Evolutionary conservation across 2,329 filamentous ascomycete species (phyloP).

Genomic region (Aureobasidium namibiae): DNA sequence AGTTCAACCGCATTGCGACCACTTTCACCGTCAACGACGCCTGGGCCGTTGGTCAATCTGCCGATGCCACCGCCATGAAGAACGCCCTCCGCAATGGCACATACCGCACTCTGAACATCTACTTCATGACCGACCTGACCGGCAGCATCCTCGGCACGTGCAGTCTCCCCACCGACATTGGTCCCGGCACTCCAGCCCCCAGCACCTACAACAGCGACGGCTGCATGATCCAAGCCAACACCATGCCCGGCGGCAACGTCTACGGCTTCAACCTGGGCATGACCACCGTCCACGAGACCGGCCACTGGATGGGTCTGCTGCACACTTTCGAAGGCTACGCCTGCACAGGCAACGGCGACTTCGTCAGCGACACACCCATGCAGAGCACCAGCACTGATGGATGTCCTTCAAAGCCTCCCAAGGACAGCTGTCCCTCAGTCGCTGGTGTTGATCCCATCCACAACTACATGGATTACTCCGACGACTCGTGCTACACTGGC

Average conservation of each 20-base stretch:
- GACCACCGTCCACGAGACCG: constrained; percentile 41
- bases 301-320: constrained; percentile 40
- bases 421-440: constrained; percentile 43
- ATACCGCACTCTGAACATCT: constrained; percentile 50
- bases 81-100: constrained; percentile 43
- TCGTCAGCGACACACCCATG: constrained; percentile 36
- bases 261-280: constrained; percentile 42
- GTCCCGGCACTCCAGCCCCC: constrained; percentile 30
- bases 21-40: constrained; percentile 45
- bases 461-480: constrained; percentile 54
- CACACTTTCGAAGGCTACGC: constrained; percentile 40
- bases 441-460: constrained; percentile 45
- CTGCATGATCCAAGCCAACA: constrained; percentile 49
- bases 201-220: constrained; percentile 43
- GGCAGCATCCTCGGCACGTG: constrained; percentile 46
- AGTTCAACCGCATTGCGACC: constrained; percentile 42
- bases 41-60: constrained; percentile 43
- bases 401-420: constrained; percentile 41
- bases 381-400: constrained; percentile 43
- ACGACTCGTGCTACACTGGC: constrained; percentile 46
- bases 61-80: constrained; percentile 45
- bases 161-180: constrained; percentile 38
- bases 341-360: constrained; percentile 38
- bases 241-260: constrained; percentile 45
- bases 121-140: constrained; percentile 49